A percentile compares a stretch with the other conserved stretches of the same genome.
Evolutionary conservation across 2,329 filamentous ascomycete species (phyloP).

Genomic region (Paecilomyces sp.): DNA sequence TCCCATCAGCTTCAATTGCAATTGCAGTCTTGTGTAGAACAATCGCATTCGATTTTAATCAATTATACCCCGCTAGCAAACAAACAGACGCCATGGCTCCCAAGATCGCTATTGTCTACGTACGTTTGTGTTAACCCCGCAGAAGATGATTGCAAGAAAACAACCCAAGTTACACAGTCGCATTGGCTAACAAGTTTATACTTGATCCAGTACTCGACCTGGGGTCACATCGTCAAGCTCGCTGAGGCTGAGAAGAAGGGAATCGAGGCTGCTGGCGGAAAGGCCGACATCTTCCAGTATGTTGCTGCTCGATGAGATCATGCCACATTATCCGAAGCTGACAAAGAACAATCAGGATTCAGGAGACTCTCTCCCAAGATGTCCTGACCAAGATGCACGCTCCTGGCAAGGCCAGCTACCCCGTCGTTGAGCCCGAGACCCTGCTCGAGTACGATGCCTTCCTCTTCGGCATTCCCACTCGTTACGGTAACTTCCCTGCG

Average conservation of each 20-base stretch:
- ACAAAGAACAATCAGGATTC: conserved; percentile 46
- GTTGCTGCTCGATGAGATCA: conserved; percentile 15
- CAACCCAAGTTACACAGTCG: neutral
- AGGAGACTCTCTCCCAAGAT: conserved; percentile 79
- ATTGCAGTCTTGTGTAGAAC: neutral
- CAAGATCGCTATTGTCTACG: conserved; percentile 85
- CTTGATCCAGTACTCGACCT: conserved; percentile 75
- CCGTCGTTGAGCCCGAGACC: conserved; percentile 52
- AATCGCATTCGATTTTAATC: neutral
- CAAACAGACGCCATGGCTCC: conserved; percentile 62
- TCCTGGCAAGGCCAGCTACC: conserved; percentile 63
- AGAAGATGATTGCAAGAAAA: conserved; percentile 14
- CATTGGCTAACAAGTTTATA: neutral
- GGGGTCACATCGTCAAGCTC: conserved; percentile 78
- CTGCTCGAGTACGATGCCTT: conserved; percentile 78
- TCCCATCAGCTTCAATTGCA: neutral
- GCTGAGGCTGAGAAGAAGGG: conserved; percentile 88
- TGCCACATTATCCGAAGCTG: conserved; percentile 4
- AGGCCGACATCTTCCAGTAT: conserved; percentile 74
- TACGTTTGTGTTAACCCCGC: conserved; percentile 41
- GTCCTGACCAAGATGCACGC: conserved; percentile 89
- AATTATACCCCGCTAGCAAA: neutral
- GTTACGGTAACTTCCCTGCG: conserved; percentile 93
- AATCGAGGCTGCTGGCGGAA: conserved; percentile 78
- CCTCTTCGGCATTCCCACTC: conserved; percentile 89